Conservation (phyloP, 805 yeast genomes). For the Maudiozyma barnettii region DNA sequence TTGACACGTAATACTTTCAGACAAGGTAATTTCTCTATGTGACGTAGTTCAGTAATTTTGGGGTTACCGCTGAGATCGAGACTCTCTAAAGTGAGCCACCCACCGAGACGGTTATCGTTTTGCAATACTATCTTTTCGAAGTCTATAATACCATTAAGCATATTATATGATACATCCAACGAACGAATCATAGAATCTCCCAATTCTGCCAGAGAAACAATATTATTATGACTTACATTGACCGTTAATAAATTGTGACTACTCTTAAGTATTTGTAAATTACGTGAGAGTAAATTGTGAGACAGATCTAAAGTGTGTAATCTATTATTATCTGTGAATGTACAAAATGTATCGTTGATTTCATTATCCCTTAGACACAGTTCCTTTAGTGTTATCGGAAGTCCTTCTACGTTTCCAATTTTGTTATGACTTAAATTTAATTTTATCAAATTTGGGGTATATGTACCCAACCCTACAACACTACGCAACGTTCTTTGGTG, state of each 20-base stretch:
- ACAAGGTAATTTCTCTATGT: conserved; percentile 12
- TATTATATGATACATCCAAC: conserved; percentile 17
- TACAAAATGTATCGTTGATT: conserved; percentile 7
- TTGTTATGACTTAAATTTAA: conserved; percentile 15
- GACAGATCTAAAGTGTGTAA: conserved; percentile 7
- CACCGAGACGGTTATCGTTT: conserved; percentile 4
- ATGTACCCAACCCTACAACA: conserved; percentile 15
- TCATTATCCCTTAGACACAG: conserved; percentile 13
- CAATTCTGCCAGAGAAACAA: conserved; percentile 15
- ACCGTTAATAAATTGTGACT: conserved; percentile 14
- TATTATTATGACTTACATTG: conserved; percentile 17
- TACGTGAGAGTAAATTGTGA: conserved; percentile 11
- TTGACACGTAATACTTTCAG: conserved; percentile 16
- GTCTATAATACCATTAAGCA: conserved; percentile 17
- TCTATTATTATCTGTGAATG: conserved; percentile 1
- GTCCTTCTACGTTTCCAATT: conserved; percentile 14
- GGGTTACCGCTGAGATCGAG: conserved; percentile 19
- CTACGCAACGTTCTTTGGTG: conserved; percentile 7
- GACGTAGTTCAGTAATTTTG: conserved; percentile 14
- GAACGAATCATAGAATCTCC: conserved; percentile 9
- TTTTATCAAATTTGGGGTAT: conserved; percentile 18
- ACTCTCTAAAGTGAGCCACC: conserved; percentile 16
- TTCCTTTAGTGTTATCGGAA: conserved; percentile 6
- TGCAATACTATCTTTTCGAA: conserved; percentile 13
- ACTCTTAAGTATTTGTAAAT: conserved; percentile 10